Conservation (phyloP, 2,329 filamentous ascomycete genomes). For the Xylaria sp. region DNA sequence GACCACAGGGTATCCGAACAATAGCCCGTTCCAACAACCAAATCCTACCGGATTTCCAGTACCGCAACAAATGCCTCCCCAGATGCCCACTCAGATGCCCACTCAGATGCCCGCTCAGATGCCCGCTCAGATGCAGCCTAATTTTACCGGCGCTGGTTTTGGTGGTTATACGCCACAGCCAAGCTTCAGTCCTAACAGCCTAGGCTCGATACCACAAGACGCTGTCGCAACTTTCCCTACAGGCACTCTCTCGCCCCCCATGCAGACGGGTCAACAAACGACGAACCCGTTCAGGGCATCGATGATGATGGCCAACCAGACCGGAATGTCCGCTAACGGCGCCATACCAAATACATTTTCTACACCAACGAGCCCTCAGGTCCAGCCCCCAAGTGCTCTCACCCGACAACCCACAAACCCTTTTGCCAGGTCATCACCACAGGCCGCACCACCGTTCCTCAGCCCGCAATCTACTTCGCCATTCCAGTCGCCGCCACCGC, state of each 20-base stretch:
- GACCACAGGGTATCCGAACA: slow-evolving; percentile 52
- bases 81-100: slow-evolving; percentile 24
- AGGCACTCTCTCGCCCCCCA: slow-evolving; percentile 53
- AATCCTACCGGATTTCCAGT: slow-evolving; percentile 47
- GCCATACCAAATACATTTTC: slow-evolving; percentile 49
- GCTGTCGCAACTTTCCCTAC: slow-evolving; percentile 62
- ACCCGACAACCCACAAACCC: slow-evolving; percentile 82
- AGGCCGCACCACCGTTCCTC: slow-evolving; percentile 52
- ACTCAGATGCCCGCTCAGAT: slow-evolving; percentile 54
- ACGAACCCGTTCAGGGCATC: slow-evolving; percentile 97
- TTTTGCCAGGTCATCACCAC: slow-evolving; percentile 76
- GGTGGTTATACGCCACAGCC: slow-evolving; percentile 80
- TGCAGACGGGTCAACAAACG: slow-evolving; percentile 64
- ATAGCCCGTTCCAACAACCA: slow-evolving; percentile 56
- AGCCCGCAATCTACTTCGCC: slow-evolving; percentile 52
- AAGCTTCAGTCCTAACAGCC: slow-evolving; percentile 62
- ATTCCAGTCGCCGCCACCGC: slow-evolving; percentile 57
- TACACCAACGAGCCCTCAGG: slow-evolving; percentile 53
- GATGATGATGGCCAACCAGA: slow-evolving; percentile 73
- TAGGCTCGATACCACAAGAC: slow-evolving; percentile 69
- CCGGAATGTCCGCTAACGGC: slow-evolving; percentile 54
- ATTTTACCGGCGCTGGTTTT: slow-evolving; percentile 78
- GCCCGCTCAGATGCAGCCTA: slow-evolving; percentile 56
- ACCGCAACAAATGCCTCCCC: slow-evolving; percentile 52
- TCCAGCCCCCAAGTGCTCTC: slow-evolving; percentile 42